A percentile compares a stretch with the other conserved stretches of the same genome.
These are phyloP conservation scores for Suillus brevipes DNA, from an alignment of 768 basidiomycete species.

Conservation along the genomic window DNA sequence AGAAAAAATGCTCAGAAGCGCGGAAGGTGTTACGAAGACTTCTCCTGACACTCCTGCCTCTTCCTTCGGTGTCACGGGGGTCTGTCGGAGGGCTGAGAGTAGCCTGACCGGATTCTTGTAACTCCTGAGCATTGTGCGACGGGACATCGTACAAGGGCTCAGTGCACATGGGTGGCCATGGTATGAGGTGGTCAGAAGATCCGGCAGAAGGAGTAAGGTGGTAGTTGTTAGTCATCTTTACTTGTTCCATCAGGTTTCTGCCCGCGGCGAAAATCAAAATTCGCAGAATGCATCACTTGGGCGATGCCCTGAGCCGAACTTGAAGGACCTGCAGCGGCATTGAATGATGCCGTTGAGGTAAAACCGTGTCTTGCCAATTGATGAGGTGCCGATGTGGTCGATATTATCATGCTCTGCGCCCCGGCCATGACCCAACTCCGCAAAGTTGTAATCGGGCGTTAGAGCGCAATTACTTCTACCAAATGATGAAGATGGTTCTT, in stretches of 20 bases:
- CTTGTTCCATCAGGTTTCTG: constrained; percentile 10
- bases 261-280: constrained; percentile 22
- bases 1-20: constrained; percentile 69
- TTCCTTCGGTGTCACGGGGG: constrained; percentile 39
- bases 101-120: constrained; percentile 41
- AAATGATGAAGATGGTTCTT: constrained; percentile 39
- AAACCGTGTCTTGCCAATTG: constrained; percentile 25
- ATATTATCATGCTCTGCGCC: constrained; percentile 37
- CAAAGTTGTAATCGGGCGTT: constrained; percentile 73
- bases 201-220: constrained; percentile 4
- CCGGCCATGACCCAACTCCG: constrained; percentile 75
- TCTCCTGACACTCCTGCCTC: constrained; percentile 63
- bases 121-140: constrained; percentile 39
- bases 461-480: constrained; percentile 52
- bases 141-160: constrained; percentile 34
- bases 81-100: constrained; percentile 31
- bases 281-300: constrained; percentile 37
- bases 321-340: constrained; percentile 19
- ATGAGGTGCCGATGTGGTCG: constrained; percentile 18
- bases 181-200: constrained; percentile 22
- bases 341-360: constrained; percentile 22
- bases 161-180: constrained; percentile 46
- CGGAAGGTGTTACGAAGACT: constrained; percentile 67
- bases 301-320: constrained; percentile 34
- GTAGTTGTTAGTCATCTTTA: neutral